A percentile compares a stretch with the other conserved stretches of the same genome.
Evolutionary conservation across 805 yeast species (phyloP).

Genomic region (Ogataea allantospora): DNA sequence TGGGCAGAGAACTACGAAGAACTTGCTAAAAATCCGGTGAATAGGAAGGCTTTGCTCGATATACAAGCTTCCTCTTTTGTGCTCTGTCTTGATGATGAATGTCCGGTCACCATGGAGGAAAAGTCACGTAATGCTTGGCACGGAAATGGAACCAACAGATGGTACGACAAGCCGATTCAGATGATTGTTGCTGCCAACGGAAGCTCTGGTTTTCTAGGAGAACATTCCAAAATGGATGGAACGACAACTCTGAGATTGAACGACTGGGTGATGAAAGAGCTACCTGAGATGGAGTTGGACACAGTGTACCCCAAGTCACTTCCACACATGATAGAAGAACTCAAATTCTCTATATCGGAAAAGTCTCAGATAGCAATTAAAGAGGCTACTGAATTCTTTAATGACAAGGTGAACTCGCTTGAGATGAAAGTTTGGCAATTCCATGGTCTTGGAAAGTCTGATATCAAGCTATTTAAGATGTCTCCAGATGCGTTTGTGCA

Average conservation of each 20-base stretch:
- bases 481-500: slow-evolving; percentile 95
- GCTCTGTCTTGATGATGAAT: slow-evolving; percentile 69
- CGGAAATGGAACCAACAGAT: slow-evolving; percentile 91
- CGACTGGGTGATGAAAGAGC: slow-evolving; percentile 62
- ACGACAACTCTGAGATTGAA: slow-evolving; percentile 90
- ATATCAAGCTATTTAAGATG: slow-evolving; percentile 77
- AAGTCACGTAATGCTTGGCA: slow-evolving; percentile 88
- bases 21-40: slow-evolving; percentile 58
- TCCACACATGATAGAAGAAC: slow-evolving; percentile 22
- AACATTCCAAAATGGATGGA: slow-evolving; percentile 98
- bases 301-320: slow-evolving; percentile 16
- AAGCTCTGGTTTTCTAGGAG: slow-evolving; percentile 89
- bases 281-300: slow-evolving; percentile 39
- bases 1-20: slow-evolving; percentile 64
- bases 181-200: slow-evolving; percentile 80
- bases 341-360: slow-evolving; percentile 61
- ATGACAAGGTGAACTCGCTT: slow-evolving; percentile 54
- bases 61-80: slow-evolving; percentile 80
- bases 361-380: slow-evolving; percentile 48
- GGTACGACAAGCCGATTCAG: slow-evolving; percentile 88
- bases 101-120: slow-evolving; percentile 77
- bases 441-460: slow-evolving; percentile 80
- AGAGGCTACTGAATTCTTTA: slow-evolving; percentile 56
- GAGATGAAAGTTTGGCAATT: slow-evolving; percentile 78
- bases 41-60: slow-evolving; percentile 57